phyloP scores from a whole-genome alignment of 208 protist species.

The Trypanosomatidae sp. region DNA sequence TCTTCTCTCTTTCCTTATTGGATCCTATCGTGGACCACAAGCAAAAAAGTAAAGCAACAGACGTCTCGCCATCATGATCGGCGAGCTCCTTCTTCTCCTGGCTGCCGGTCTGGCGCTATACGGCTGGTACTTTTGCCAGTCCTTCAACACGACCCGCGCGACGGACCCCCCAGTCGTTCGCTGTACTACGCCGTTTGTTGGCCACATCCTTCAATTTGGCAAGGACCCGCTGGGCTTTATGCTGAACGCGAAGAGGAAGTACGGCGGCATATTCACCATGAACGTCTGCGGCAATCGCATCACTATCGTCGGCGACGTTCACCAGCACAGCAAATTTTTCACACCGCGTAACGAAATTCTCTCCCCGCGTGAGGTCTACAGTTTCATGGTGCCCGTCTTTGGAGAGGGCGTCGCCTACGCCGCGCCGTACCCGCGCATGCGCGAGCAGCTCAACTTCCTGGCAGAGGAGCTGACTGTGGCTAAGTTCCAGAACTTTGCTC shows the following conservation, averaged over 20 bases:
- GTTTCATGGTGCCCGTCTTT: slow-evolving; percentile 86
- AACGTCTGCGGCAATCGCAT: slow-evolving; percentile 84
- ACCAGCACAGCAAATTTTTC: slow-evolving; percentile 83
- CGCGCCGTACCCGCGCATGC: slow-evolving; percentile 80
- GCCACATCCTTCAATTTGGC: slow-evolving; percentile 77
- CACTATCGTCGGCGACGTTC: slow-evolving; percentile 74
- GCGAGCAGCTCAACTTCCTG: slow-evolving; percentile 88
- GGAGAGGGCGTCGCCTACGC: slow-evolving; percentile 86
- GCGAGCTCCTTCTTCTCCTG: slow-evolving; percentile 48
- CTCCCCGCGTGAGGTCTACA: slow-evolving; percentile 84
- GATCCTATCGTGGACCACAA: not conserved
- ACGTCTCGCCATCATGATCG: slow-evolving; percentile 37
- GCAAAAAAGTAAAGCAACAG: not conserved
- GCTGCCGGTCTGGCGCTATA: slow-evolving; percentile 57
- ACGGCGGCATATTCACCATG: slow-evolving; percentile 79
- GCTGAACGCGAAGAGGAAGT: slow-evolving; percentile 51
- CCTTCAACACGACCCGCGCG: slow-evolving; percentile 74
- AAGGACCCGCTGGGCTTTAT: slow-evolving; percentile 72
- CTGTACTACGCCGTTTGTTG: slow-evolving; percentile 60
- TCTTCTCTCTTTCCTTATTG: not conserved
- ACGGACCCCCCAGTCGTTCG: slow-evolving; percentile 76
- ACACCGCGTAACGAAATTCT: slow-evolving; percentile 82
- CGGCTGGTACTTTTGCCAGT: slow-evolving; percentile 77
- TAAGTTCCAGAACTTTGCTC: slow-evolving; percentile 88
- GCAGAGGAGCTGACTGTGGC: slow-evolving; percentile 81